A percentile compares a stretch with the other conserved stretches of the same genome.
Evolutionary conservation across 2,329 filamentous ascomycete species (phyloP).

Genomic region (Monilinia fructigena): DNA sequence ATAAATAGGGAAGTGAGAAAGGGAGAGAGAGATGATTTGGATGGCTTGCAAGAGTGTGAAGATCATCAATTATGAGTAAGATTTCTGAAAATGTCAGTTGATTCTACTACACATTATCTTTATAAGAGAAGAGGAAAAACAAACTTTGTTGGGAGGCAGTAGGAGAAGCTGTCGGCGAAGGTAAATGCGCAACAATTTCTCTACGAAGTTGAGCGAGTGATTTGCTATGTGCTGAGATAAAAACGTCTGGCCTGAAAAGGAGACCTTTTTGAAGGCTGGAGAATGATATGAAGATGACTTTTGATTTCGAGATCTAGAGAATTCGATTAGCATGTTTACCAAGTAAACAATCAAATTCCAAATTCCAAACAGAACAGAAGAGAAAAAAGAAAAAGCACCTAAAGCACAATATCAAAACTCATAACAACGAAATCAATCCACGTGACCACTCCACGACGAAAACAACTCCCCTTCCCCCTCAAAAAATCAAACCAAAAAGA

Average conservation of each 20-base stretch:
- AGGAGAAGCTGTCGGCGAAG: constrained; percentile 26
- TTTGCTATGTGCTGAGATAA: constrained; percentile 64
- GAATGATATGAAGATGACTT: constrained; percentile 76
- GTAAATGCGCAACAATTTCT: constrained; percentile 56
- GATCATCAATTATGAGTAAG: constrained; percentile 76
- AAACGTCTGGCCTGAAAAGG: constrained; percentile 62
- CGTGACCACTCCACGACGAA: constrained; percentile 12
- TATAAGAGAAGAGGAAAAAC: constrained; percentile 28
- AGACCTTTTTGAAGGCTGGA: constrained; percentile 60
- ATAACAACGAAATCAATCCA: neutral
- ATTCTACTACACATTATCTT: neutral
- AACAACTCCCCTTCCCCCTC: neutral
- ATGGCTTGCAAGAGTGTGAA: constrained; percentile 63
- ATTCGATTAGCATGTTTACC: neutral
- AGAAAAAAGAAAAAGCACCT: too few species aligned
- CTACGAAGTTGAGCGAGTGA: constrained; percentile 54
- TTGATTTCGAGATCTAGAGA: constrained; percentile 59
- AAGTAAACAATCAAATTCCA: fast-evolving
- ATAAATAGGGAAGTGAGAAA: constrained; percentile 71
- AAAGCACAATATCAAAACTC: neutral
- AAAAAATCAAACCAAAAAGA: neutral
- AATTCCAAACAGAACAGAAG: too few species aligned
- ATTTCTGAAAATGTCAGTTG: constrained; percentile 50
- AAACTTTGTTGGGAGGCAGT: constrained; percentile 42
- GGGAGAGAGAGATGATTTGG: constrained; percentile 60